A percentile compares a stretch with the other conserved stretches of the same genome.
phyloP scores from a whole-genome alignment of 257 asterid genomes.

The Solanum ossicruentum region DNA sequence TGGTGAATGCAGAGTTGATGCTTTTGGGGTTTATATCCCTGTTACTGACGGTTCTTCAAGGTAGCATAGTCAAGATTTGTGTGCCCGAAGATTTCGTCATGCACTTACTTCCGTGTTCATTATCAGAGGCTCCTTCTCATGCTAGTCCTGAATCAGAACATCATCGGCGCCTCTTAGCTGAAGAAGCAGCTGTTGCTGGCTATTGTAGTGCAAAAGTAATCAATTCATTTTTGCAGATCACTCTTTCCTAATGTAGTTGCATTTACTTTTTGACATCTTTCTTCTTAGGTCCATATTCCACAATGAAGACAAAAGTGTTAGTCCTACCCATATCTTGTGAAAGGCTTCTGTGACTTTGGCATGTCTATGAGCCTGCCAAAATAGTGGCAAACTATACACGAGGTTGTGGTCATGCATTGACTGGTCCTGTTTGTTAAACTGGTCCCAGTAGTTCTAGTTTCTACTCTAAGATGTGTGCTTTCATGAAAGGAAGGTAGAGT shows the following conservation, averaged over 20 bases:
- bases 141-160: constrained; percentile 8
- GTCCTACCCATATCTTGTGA: not conserved
- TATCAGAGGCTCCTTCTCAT: constrained; percentile 3
- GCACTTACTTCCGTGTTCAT: constrained; percentile 49
- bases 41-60: constrained; percentile 61
- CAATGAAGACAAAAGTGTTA: not conserved
- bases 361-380: not conserved
- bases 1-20: constrained; percentile 49
- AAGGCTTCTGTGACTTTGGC: not conserved
- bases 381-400: not conserved
- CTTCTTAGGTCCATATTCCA: not conserved
- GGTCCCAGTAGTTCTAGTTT: not conserved
- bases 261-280: not conserved
- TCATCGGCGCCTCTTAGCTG: constrained; percentile 40
- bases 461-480: not conserved
- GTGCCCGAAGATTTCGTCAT: constrained; percentile 21
- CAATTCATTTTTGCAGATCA: not conserved
- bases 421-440: not conserved
- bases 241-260: not conserved
- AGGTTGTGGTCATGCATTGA: not conserved
- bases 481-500: not conserved
- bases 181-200: constrained; percentile 22
- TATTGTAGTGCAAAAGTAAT: constrained; percentile 50
- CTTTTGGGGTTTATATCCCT: constrained; percentile 77
- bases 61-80: constrained; percentile 39